phyloP scores from a whole-genome alignment of 2,329 filamentous ascomycete species.

The Aspergillus udagawae region DNA sequence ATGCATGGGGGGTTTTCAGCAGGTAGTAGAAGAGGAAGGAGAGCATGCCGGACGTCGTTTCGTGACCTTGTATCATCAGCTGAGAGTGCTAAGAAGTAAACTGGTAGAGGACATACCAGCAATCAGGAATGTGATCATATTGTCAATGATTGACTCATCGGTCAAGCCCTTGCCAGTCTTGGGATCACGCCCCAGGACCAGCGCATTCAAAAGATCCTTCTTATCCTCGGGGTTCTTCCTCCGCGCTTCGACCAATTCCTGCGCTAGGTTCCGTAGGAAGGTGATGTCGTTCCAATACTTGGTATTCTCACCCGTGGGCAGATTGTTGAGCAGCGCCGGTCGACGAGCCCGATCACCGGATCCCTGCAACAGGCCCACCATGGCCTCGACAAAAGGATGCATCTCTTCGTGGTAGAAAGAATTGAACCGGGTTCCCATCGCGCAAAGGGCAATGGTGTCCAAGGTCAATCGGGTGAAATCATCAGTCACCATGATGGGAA shows the following conservation, averaged over 20 bases:
- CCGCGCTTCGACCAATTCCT: constrained; percentile 59
- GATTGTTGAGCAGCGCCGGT: constrained; percentile 44
- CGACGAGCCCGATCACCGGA: constrained; percentile 50
- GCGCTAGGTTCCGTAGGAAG: constrained; percentile 52
- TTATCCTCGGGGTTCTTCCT: constrained; percentile 53
- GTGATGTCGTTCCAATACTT: constrained; percentile 30
- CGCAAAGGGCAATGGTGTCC: constrained; percentile 67
- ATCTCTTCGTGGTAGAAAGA: constrained; percentile 65
- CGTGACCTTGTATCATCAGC: constrained; percentile 48
- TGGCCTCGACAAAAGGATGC: constrained; percentile 67
- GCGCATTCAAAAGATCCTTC: constrained; percentile 66
- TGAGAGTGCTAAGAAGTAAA: neutral
- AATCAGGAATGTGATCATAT: constrained; percentile 70
- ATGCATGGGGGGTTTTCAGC: constrained; percentile 58
- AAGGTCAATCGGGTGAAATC: constrained; percentile 71
- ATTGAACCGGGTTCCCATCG: constrained; percentile 72
- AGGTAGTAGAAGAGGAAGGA: constrained; percentile 64
- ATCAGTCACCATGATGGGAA: constrained; percentile 57
- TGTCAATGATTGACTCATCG: constrained; percentile 61
- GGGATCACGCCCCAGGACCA: constrained; percentile 65
- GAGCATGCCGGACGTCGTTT: constrained; percentile 66
- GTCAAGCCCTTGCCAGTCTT: constrained; percentile 63
- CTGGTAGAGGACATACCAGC: constrained; percentile 42
- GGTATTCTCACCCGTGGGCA: constrained; percentile 36
- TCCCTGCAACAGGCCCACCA: constrained; percentile 61